Percentiles rank a stretch among this genome's conserved stretches.
These are phyloP conservation scores for Kitagawia praeruptora DNA, from an alignment of 129 eudicot genomes.

Conservation along the genomic window DNA sequence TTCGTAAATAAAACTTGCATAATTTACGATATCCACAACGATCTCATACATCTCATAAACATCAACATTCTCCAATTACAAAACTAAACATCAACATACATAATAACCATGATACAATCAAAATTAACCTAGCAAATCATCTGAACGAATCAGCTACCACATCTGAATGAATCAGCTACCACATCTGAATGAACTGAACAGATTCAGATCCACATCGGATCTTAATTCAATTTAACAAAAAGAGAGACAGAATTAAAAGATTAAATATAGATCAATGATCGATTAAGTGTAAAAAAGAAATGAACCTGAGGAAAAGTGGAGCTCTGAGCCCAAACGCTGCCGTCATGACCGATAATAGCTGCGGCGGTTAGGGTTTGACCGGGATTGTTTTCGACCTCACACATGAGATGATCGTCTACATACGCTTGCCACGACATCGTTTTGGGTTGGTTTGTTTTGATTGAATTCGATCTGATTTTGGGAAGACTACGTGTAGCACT, in stretches of 20 bases:
- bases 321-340: slow-evolving; percentile 53
- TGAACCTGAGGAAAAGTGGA: slow-evolving; percentile 33
- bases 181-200: not conserved
- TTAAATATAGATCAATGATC: too few species aligned
- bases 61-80: not conserved
- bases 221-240: too few species aligned
- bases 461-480: slow-evolving; percentile 1
- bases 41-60: not conserved
- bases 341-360: slow-evolving; percentile 47
- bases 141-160: too few species aligned
- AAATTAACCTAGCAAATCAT: too few species aligned
- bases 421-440: slow-evolving; percentile 45
- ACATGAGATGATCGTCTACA: slow-evolving; percentile 40
- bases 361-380: slow-evolving; percentile 29
- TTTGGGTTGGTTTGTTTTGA: not conserved
- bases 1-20: too few species aligned
- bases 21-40: too few species aligned
- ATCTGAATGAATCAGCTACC: too few species aligned
- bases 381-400: slow-evolving; percentile 24
- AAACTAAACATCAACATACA: not conserved
- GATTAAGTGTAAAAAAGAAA: not conserved
- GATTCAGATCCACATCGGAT: not conserved
- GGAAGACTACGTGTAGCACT: not conserved
- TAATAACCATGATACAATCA: not conserved
- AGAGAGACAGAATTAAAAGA: not conserved